Base-by-base conservation (phyloP, 148 eudicot species). In the Fagopyrum tataricum region DNA sequence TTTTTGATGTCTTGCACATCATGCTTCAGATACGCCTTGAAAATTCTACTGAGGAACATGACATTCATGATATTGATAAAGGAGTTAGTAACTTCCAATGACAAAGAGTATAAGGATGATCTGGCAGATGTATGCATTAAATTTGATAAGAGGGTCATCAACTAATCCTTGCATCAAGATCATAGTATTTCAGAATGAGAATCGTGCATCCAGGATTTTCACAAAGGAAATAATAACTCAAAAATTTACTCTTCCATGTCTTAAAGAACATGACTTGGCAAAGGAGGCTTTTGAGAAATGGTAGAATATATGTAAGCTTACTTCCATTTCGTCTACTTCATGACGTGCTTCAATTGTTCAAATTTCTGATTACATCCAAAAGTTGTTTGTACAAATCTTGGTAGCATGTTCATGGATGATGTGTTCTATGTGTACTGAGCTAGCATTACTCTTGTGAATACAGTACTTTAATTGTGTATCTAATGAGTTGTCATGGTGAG, bases 171-270 rank as follows among this genome's bases (percentile, higher is more conserved):
- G 97, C 97, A 73, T 89, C 98, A 62, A 86, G 98, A 82, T 93
- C 98, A 41, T 96, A 93, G 69, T 93, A 93, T 81, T 93, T 93
- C 66, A 89, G 80, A 85, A 89, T 94, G 21, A 90, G 98, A 76
- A 80, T 93, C 31, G 87, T 87, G 90, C 31, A 89, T 93, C 87
- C 80, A 86, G 72, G 98, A 91, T 81, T 91, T 91, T 76, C 80
- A 84, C 72, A 89, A 87, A 79, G 87, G 85, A 14, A 83, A 80
- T 20, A 71, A 82, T 79, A 79, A 83, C 44, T 81, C 79, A 76
- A 78, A 75, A 67, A 78, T 74, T 79, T 58, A 79, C 84, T 75
- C 89, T 91, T 78, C 93, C 91, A 26, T 87, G 89, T 81, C 84
- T 93, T 73, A 89, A 87, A 78, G 98, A 93, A 83, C 89, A 79